phyloP scores from a whole-genome alignment of 768 basidiomycete species.

The Suillus bovinus region DNA sequence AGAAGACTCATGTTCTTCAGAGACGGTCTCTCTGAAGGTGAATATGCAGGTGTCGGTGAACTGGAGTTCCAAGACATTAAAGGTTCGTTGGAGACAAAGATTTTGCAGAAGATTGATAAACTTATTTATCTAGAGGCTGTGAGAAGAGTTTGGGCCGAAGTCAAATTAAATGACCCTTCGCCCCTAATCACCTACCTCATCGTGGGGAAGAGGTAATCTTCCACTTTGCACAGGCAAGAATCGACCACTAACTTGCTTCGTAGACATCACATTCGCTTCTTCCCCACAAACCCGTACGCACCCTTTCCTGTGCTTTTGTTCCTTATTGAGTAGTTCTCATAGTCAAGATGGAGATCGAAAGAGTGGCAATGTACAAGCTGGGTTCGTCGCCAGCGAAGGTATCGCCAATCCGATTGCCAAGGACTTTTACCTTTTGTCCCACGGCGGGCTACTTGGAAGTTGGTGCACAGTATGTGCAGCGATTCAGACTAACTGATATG shows the following conservation, averaged over 20 bases:
- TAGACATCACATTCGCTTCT: conserved; percentile 58
- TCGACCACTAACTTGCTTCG: neutral
- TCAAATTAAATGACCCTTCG: conserved; percentile 10
- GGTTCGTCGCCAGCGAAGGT: conserved; percentile 48
- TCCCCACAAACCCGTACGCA: conserved; percentile 33
- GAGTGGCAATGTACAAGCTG: conserved; percentile 54
- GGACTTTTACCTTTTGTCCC: conserved; percentile 60
- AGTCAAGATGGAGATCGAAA: conserved; percentile 33
- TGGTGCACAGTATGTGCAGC: conserved; percentile 8
- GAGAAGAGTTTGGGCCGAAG: conserved; percentile 26
- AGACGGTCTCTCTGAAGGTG: conserved; percentile 55
- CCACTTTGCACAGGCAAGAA: neutral
- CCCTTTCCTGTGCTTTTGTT: neutral
- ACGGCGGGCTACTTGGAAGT: conserved; percentile 57
- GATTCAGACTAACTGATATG: neutral
- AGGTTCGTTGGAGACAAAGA: conserved; percentile 30
- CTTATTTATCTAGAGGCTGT: conserved; percentile 26
- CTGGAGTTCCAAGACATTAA: conserved; percentile 47
- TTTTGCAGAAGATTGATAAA: neutral
- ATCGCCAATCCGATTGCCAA: conserved; percentile 46
- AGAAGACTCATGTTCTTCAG: conserved; percentile 46
- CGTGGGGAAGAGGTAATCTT: conserved; percentile 55
- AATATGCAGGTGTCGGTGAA: conserved; percentile 41
- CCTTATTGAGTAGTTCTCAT: conserved; percentile 1
- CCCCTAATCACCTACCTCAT: conserved; percentile 56